Conservation (phyloP, 306 rosid genomes). For the Potentilla sterilis region DNA sequence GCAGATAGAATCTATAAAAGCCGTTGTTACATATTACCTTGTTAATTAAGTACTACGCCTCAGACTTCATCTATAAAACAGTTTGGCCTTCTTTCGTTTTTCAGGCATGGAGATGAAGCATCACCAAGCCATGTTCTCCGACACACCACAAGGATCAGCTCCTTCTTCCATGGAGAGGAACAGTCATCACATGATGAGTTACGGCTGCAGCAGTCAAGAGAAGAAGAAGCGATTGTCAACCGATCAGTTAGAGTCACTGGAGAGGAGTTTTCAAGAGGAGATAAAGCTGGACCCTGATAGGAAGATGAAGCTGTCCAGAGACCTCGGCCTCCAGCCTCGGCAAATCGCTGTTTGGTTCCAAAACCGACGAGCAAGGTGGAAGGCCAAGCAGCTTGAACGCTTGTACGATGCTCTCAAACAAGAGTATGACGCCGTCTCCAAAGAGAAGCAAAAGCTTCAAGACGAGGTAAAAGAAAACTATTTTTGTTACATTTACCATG, state of each 20-base stretch:
- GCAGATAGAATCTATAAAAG: not conserved
- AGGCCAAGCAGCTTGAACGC: conserved; percentile 76
- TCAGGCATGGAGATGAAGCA: conserved; percentile 69
- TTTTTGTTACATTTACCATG: not conserved
- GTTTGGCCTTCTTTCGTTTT: not conserved
- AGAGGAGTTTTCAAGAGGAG: conserved; percentile 84
- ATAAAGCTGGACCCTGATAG: conserved; percentile 85
- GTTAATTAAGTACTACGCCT: not conserved
- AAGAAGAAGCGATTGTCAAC: conserved; percentile 71
- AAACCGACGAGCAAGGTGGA: conserved; percentile 91
- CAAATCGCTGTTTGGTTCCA: conserved; percentile 97
- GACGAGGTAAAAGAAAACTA: conserved; percentile 54
- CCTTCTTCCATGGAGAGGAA: conserved; percentile 39
- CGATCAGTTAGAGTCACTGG: conserved; percentile 72
- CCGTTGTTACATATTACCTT: not conserved
- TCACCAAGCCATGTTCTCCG: conserved; percentile 31
- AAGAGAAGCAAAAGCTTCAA: conserved; percentile 69
- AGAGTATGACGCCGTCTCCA: conserved; percentile 59
- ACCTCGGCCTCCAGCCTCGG: conserved; percentile 88
- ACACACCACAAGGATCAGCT: conserved; percentile 29
- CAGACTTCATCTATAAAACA: not conserved
- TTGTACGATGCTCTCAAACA: conserved; percentile 77
- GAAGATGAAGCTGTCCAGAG: conserved; percentile 81
- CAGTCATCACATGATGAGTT: conserved; percentile 21
- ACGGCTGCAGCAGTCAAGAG: conserved; percentile 28